These are phyloP conservation scores for Paradendryphiella salina DNA, from an alignment of 2,329 filamentous ascomycete species.

Conservation along the genomic window DNA sequence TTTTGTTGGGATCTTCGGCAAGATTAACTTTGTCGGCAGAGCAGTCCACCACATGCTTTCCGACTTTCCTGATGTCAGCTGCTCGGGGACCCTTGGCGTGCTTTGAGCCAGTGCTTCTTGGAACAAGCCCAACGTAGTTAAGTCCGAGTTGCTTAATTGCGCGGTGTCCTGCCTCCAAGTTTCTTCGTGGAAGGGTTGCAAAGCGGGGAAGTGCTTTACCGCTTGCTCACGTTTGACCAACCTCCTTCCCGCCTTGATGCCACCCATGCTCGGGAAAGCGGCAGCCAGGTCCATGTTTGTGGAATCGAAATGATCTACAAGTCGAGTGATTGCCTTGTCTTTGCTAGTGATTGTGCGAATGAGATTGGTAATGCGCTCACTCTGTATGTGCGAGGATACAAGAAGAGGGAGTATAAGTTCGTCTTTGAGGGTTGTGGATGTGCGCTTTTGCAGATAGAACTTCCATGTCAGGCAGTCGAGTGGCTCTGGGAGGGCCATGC, in stretches of 20 bases:
- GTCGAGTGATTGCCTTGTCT: slow-evolving; percentile 61
- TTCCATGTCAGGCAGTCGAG: slow-evolving; percentile 68
- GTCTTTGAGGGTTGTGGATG: slow-evolving; percentile 50
- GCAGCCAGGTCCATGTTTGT: slow-evolving; percentile 59
- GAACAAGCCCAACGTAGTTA: slow-evolving; percentile 40
- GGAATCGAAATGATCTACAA: slow-evolving; percentile 62
- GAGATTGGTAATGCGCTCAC: slow-evolving; percentile 54
- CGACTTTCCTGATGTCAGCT: slow-evolving; percentile 23
- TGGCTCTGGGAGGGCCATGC: slow-evolving; percentile 63
- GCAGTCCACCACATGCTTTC: slow-evolving; percentile 29
- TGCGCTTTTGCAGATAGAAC: slow-evolving; percentile 57
- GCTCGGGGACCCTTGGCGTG: slow-evolving; percentile 30
- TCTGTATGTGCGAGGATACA: slow-evolving; percentile 52
- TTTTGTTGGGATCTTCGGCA: slow-evolving; percentile 14
- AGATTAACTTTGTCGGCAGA: slow-evolving; percentile 17
- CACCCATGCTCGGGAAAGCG: slow-evolving; percentile 60
- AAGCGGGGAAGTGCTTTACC: slow-evolving; percentile 58
- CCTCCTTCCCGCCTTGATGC: slow-evolving; percentile 51
- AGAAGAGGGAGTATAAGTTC: slow-evolving; percentile 60
- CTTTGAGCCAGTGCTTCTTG: slow-evolving; percentile 40
- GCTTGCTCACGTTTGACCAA: slow-evolving; percentile 55
- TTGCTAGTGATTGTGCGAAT: slow-evolving; percentile 58
- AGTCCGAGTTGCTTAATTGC: slow-evolving; percentile 25
- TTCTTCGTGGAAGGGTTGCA: slow-evolving; percentile 57
- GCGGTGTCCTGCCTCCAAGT: slow-evolving; percentile 48